Conservation (phyloP, 2,329 filamentous ascomycete genomes). For the Colletotrichum truncatum region DNA sequence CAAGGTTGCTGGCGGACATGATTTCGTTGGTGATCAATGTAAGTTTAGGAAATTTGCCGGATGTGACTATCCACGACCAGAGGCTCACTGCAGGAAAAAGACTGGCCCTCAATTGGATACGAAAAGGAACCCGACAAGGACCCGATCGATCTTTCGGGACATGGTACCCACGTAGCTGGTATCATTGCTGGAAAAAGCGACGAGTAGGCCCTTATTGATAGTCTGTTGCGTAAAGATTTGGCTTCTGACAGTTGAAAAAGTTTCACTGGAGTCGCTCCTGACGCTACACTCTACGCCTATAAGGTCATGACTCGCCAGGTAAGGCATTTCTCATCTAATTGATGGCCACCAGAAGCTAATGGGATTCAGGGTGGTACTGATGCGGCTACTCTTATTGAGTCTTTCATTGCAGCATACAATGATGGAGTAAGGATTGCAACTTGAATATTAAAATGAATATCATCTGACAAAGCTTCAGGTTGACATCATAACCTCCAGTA, state of each 20-base stretch:
- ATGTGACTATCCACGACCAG: rapidly evolving
- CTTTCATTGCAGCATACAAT: conserved; percentile 45
- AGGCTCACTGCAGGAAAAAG: background rate
- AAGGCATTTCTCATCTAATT: background rate
- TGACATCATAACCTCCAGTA: conserved; percentile 54
- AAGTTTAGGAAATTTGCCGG: background rate
- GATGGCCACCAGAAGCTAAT: no score
- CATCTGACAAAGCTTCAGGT: conserved; percentile 14
- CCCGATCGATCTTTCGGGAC: conserved; percentile 36
- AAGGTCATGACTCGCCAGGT: conserved; percentile 35
- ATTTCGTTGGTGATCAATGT: conserved; percentile 37
- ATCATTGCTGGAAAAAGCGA: conserved; percentile 40
- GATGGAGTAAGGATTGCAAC: conserved; percentile 37
- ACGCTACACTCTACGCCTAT: conserved; percentile 39
- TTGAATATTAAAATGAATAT: no score
- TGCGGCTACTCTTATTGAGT: conserved; percentile 38
- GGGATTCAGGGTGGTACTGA: conserved; percentile 17
- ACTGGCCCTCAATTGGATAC: conserved; percentile 14
- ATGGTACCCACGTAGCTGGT: conserved; percentile 42
- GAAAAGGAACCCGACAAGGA: conserved; percentile 42
- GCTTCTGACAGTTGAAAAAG: background rate
- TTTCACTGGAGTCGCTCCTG: conserved; percentile 39
- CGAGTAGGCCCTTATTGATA: background rate
- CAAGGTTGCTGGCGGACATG: conserved; percentile 35
- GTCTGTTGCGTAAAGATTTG: no score